Base-by-base conservation (phyloP, 1,284 basidiomycete genomes). In the Thecaphora frezii region DNA sequence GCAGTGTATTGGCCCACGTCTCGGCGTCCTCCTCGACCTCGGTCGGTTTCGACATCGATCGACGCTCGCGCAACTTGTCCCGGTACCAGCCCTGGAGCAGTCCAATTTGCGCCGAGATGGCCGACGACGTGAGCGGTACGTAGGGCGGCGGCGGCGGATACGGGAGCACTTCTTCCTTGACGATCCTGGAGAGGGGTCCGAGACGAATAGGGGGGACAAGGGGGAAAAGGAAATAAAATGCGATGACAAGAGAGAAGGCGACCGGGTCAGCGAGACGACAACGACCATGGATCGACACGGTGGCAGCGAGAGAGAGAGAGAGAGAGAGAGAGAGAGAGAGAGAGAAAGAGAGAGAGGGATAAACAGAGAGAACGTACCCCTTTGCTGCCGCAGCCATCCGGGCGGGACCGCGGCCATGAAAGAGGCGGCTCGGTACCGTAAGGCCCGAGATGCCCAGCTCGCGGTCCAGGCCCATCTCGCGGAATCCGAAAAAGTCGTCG, bases 401-500 rank as follows among this genome's bases (percentile, higher is more conserved):
- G 23, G 44, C 25, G 13, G 18, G 18, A 0, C 36, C 61, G 78
- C 88, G 87, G 36, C 89, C 86, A 71, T 86, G 88, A 75, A 93
- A 85, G 30, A 97, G 79, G 52, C 84, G 85, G 74, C 87, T 87
- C 7, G 93, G 93, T 19, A 96, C 85, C 13, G 84, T 85, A 46
- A 96, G 83, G 58, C 84, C 88, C 1, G 86, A 84, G 61, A 93
- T 81, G n/a, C 91, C 90, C 51, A 90, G 83, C 77, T 97, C 93
- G 42, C 85, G 84, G 46, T 92, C 91, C 53, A 97, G 90, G 21
- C 93, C 93, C 40, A 93, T 81, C 75, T 90, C 91, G 50, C 86
- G 85, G 26, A 97, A 83, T 19, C 93, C 93, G 30, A 97, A 86
- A 80, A 93, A 96, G 80, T 97, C 93, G 71, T 96, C 93, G 36